These are phyloP conservation scores for Nakataea oryzae DNA, from an alignment of 2,329 filamentous ascomycete species.

Conservation along the genomic window DNA sequence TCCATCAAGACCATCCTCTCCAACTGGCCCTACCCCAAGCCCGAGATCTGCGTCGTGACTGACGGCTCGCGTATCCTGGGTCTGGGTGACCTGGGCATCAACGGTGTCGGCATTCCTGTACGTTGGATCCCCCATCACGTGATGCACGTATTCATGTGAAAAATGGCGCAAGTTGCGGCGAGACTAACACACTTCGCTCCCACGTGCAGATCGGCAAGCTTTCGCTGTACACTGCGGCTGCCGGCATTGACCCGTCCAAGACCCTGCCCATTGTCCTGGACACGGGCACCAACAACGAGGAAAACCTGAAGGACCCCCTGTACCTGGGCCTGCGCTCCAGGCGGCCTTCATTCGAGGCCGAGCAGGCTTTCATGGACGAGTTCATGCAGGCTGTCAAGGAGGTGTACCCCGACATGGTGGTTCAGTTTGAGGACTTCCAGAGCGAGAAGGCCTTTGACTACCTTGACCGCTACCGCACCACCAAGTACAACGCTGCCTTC, in stretches of 20 bases:
- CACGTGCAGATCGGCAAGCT: slow-evolving; percentile 69
- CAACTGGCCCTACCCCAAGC: slow-evolving; percentile 85
- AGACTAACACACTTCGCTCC: slow-evolving; percentile 13
- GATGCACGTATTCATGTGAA: not conserved
- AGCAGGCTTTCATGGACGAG: slow-evolving; percentile 91
- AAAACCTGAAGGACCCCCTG: slow-evolving; percentile 57
- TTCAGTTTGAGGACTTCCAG: slow-evolving; percentile 98
- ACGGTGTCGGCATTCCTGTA: slow-evolving; percentile 94
- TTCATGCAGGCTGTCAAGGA: slow-evolving; percentile 88
- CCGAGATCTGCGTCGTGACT: slow-evolving; percentile 93
- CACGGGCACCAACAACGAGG: slow-evolving; percentile 56
- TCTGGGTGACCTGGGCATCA: slow-evolving; percentile 89
- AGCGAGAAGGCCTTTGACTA: slow-evolving; percentile 86
- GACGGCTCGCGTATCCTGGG: slow-evolving; percentile 90
- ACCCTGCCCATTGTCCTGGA: slow-evolving; percentile 64
- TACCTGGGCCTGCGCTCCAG: slow-evolving; percentile 85
- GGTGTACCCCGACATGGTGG: slow-evolving; percentile 54
- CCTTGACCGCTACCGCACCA: slow-evolving; percentile 75
- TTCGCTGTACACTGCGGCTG: slow-evolving; percentile 87
- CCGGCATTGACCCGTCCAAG: slow-evolving; percentile 84
- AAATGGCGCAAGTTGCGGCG: not conserved
- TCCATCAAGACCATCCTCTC: slow-evolving; percentile 78
- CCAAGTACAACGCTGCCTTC: slow-evolving; percentile 73
- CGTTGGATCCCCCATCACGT: slow-evolving; percentile 19
- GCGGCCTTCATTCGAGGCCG: slow-evolving; percentile 67